These are phyloP conservation scores for Fusarium brevicatenulatum DNA, from an alignment of 2,329 filamentous ascomycete genomes.

Conservation along the genomic window DNA sequence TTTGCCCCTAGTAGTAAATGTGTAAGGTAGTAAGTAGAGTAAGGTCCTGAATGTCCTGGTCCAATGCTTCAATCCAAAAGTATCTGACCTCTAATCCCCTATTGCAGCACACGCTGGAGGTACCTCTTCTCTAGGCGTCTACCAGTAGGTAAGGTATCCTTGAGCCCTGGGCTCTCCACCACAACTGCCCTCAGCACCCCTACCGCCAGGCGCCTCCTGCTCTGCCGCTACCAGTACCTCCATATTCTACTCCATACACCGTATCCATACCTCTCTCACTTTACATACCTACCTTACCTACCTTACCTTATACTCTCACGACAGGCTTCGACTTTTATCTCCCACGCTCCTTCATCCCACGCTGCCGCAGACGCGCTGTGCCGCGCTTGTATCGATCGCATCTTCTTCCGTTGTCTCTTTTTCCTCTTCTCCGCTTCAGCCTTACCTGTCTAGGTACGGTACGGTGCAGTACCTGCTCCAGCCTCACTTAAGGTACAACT, in stretches of 20 bases:
- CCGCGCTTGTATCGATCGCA: constrained; percentile 37
- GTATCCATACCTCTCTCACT: constrained; percentile 35
- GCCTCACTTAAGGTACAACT: constrained; percentile 34
- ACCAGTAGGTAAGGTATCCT: not conserved
- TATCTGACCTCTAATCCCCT: constrained; percentile 24
- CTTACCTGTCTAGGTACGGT: constrained; percentile 26
- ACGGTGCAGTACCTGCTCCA: constrained; percentile 34
- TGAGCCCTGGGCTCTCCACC: constrained; percentile 23
- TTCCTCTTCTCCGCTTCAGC: constrained; percentile 31
- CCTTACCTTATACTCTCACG: constrained; percentile 34
- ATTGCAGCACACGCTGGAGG: constrained; percentile 14
- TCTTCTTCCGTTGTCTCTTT: constrained; percentile 35
- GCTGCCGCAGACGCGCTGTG: constrained; percentile 41
- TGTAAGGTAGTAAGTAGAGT: not conserved
- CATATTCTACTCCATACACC: constrained; percentile 16
- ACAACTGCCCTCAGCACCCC: constrained; percentile 41
- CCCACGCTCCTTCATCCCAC: constrained; percentile 44
- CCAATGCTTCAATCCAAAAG: not conserved
- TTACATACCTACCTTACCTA: not conserved
- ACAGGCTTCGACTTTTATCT: constrained; percentile 45
- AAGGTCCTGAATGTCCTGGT: not conserved
- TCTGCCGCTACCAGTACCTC: constrained; percentile 20
- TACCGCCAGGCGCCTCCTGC: constrained; percentile 42
- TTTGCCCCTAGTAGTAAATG: constrained; percentile 26
- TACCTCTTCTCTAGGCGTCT: constrained; percentile 7